These are phyloP conservation scores for Pyrenophora teres DNA, from an alignment of 2,329 filamentous ascomycete species.

Conservation along the genomic window DNA sequence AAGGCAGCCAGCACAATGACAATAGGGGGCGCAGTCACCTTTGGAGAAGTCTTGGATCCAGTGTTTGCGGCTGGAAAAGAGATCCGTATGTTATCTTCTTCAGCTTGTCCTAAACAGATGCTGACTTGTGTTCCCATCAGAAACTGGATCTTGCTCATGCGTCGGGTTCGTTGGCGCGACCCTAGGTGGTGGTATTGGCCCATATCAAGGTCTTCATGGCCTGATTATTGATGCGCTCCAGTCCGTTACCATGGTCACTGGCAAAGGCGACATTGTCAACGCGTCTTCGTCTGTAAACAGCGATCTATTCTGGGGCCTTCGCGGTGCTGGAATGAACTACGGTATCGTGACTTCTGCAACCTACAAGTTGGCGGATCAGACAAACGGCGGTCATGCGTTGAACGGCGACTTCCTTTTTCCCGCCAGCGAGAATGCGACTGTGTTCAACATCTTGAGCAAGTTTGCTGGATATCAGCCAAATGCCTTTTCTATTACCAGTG, in stretches of 20 bases:
- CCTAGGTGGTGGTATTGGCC: constrained; percentile 12
- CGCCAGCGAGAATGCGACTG: not conserved
- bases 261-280: not conserved
- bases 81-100: not conserved
- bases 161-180: constrained; percentile 10
- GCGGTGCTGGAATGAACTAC: constrained; percentile 4
- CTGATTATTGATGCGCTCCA: constrained; percentile 3
- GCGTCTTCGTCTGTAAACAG: not conserved
- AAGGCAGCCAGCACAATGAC: not conserved
- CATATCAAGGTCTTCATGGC: constrained; percentile 2
- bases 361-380: not conserved
- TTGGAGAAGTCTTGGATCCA: not conserved
- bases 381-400: not conserved
- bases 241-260: constrained; percentile 2
- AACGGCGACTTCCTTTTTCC: constrained; percentile 1
- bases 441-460: not conserved
- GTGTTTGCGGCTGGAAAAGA: not conserved
- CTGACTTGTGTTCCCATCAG: not conserved
- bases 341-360: constrained; percentile 4
- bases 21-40: not conserved
- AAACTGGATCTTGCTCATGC: not conserved
- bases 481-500: not conserved
- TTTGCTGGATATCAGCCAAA: not conserved
- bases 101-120: not conserved
- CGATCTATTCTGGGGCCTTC: constrained; percentile 4